These are phyloP conservation scores for Bauhinia variegata DNA, from an alignment of 306 rosid genomes.

Conservation along the genomic window DNA sequence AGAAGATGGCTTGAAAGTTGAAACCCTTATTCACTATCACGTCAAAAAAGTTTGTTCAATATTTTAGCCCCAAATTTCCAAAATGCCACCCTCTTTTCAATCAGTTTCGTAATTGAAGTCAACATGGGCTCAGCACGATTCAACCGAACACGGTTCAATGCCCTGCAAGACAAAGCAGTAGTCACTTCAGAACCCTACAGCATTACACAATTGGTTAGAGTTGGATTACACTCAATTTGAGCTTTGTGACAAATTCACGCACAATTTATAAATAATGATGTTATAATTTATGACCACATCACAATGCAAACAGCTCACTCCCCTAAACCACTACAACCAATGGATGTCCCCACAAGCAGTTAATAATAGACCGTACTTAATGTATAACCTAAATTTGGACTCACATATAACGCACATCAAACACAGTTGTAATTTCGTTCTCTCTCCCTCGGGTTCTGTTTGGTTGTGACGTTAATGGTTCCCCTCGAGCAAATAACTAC, in stretches of 20 bases:
- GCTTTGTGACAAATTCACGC: background rate
- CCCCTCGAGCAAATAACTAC: constrained; percentile 20
- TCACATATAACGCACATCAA: background rate
- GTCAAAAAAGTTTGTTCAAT: constrained; percentile 29
- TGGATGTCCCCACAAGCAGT: background rate
- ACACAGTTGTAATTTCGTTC: background rate
- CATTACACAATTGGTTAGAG: constrained; percentile 20
- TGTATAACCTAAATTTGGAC: background rate
- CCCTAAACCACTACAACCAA: background rate
- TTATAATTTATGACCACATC: background rate
- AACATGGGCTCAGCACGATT: constrained; percentile 37
- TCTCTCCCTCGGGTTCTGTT: too few relatives aligned
- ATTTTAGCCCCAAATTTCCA: constrained; percentile 47
- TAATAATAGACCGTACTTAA: background rate
- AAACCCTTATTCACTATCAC: constrained; percentile 1
- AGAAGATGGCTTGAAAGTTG: background rate
- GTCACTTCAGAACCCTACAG: constrained; percentile 33
- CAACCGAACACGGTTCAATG: constrained; percentile 42
- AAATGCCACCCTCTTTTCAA: constrained; percentile 39
- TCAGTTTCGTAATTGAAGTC: constrained; percentile 41
- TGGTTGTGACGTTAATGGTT: background rate
- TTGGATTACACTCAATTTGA: background rate
- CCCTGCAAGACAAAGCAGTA: constrained; percentile 76
- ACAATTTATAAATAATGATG: background rate
- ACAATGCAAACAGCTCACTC: background rate